These are phyloP conservation scores for Globisporangium recalcitrans DNA, from an alignment of 352 stramenopile species.

Conservation along the genomic window DNA sequence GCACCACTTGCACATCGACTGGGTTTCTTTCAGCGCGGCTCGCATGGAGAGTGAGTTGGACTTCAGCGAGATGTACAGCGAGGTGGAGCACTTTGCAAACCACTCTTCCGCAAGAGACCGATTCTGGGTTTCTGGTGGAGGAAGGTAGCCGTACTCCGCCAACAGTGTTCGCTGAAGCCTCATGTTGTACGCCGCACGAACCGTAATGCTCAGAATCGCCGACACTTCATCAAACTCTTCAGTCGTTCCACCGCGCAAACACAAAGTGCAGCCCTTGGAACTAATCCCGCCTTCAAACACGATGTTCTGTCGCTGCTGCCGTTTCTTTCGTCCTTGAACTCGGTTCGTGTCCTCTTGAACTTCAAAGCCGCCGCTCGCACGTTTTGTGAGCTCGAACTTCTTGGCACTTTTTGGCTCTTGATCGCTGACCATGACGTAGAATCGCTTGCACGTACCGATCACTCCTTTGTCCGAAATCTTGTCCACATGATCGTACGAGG, in stretches of 20 bases:
- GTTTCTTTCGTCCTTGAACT: conserved; percentile 33
- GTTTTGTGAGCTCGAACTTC: conserved; percentile 40
- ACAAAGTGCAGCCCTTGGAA: conserved; percentile 77
- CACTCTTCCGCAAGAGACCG: conserved; percentile 75
- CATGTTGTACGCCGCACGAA: conserved; percentile 78
- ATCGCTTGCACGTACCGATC: conserved; percentile 75
- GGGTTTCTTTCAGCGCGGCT: conserved; percentile 72
- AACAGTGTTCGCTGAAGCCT: conserved; percentile 60
- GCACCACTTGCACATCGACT: conserved; percentile 81
- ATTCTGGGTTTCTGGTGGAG: conserved; percentile 40
- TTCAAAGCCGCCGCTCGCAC: conserved; percentile 21
- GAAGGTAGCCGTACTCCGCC: conserved; percentile 54
- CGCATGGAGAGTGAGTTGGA: conserved; percentile 84
- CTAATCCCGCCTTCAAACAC: conserved; percentile 79
- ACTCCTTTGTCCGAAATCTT: conserved; percentile 78
- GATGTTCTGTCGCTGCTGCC: conserved; percentile 75
- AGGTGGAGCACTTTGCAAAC: conserved; percentile 77
- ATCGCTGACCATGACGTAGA: conserved; percentile 81
- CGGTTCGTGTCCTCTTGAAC: conserved; percentile 5
- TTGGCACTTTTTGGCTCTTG: conserved; percentile 68
- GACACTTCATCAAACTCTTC: conserved; percentile 71
- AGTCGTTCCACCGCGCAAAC: conserved; percentile 56
- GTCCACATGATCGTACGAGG: conserved; percentile 84
- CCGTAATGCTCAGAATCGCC: conserved; percentile 49
- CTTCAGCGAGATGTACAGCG: conserved; percentile 80